phyloP scores from a whole-genome alignment of 1,284 basidiomycete species.

The Malassezia sympodialis region DNA sequence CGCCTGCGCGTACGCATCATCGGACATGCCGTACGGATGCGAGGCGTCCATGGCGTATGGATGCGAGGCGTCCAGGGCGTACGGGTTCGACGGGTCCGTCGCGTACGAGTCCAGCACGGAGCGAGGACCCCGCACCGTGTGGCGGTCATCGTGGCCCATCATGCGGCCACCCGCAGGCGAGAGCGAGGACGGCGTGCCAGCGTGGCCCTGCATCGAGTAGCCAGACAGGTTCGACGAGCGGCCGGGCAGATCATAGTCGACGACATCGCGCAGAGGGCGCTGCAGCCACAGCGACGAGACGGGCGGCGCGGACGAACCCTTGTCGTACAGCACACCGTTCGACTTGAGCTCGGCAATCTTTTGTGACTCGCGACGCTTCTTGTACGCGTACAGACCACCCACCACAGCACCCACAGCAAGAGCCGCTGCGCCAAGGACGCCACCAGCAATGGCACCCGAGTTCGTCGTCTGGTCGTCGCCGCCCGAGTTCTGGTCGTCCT shows the following conservation, averaged over 20 bases:
- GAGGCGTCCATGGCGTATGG: neutral
- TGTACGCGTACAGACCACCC: slow-evolving; percentile 41
- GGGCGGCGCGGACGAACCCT: slow-evolving; percentile 3
- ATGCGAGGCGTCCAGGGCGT: neutral
- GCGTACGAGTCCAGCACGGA: neutral
- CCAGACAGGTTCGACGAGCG: neutral
- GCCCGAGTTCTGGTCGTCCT: neutral
- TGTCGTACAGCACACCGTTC: slow-evolving; percentile 17
- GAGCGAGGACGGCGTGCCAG: slow-evolving; percentile 3
- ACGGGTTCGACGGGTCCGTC: neutral
- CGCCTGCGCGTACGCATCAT: neutral
- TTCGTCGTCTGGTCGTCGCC: neutral
- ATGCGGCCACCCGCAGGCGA: slow-evolving; percentile 14
- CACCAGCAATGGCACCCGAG: slow-evolving; percentile 33
- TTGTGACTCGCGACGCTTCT: slow-evolving; percentile 30
- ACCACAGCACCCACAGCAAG: slow-evolving; percentile 28
- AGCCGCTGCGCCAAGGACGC: slow-evolving; percentile 38
- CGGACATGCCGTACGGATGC: neutral
- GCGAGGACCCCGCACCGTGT: slow-evolving; percentile 16
- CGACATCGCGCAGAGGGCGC: slow-evolving; percentile 9
- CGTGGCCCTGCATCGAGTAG: slow-evolving; percentile 1
- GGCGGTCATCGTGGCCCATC: slow-evolving; percentile 5
- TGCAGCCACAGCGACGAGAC: slow-evolving; percentile 18
- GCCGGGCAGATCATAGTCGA: neutral
- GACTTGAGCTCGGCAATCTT: slow-evolving; percentile 15